Base-by-base conservation (phyloP, 495 filamentous ascomycete genomes). In the Lentithecium fluviatile region DNA sequence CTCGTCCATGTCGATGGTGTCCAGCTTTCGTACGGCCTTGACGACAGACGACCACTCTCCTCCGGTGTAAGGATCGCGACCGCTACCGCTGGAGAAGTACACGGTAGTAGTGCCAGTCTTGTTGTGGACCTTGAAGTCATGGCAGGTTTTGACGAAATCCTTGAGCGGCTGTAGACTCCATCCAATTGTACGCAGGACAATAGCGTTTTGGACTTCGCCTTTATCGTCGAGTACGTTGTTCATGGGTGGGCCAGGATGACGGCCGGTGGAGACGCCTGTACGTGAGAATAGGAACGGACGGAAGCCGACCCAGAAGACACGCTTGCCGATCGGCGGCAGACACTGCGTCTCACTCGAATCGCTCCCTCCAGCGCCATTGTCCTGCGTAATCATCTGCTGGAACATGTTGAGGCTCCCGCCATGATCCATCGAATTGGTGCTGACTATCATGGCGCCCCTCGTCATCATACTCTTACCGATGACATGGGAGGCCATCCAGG, bases 1-100 rank as follows among this genome's bases (percentile, higher is more conserved):
- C 12, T 48, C 56, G 17, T 60, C 56, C 49, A 65, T 60, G 45
- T 65, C 62, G 24, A 65, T 37, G 11, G 62, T 65, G 37, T 65
- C 56, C 0, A 65, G 49, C 19, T 52, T 50, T 0, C 61, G 46
- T 3, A 52, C 40, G 17, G 54, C 20, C 42, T 32, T 32, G 29
- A 32, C 15, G 20, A 63, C 54, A 1, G 52, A 40, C 8, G 40
- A 21, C 34, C 52, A 63, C 13, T 26, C 20, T 0, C 26, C 19
- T 11, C 23, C 17, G 2, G 11, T 20, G 59, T 15, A 15, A 19
- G 13, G 17, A 10, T 12, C 25, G 25, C 42, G 36, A 7, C 29
- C 38, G 20, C 23, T 37, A 4, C 15, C 17, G 29, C 47, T 34
- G 15, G 47, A 11, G 24, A 57, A 52, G 54, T 58, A 46, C 17